phyloP scores from a whole-genome alignment of 2,329 filamentous ascomycete genomes.

The Arthroderma sp. region DNA sequence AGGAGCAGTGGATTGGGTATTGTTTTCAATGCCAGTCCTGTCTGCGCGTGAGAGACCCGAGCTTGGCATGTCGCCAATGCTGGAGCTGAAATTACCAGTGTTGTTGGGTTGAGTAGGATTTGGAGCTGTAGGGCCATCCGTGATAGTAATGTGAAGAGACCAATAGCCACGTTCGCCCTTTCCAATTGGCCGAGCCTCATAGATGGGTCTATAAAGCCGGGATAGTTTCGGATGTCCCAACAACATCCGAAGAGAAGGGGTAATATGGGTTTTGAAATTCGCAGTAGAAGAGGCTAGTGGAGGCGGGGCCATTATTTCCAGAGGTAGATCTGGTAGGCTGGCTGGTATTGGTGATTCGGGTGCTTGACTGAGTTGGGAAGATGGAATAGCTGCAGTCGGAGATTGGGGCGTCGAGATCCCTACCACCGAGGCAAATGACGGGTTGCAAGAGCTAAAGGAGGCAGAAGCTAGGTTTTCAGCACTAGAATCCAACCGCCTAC shows the following conservation, averaged over 20 bases:
- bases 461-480: background rate
- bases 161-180: slow-evolving; percentile 66
- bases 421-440: too few species aligned
- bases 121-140: background rate
- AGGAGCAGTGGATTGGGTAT: too few species aligned
- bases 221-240: slow-evolving; percentile 39
- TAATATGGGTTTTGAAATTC: slow-evolving; percentile 43
- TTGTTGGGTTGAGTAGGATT: background rate
- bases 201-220: slow-evolving; percentile 41
- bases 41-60: too few species aligned
- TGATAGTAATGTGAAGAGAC: slow-evolving; percentile 50
- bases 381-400: too few species aligned
- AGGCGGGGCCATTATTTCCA: slow-evolving; percentile 39
- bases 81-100: slow-evolving; percentile 38
- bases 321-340: slow-evolving; percentile 16
- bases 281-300: slow-evolving; percentile 36
- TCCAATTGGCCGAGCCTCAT: slow-evolving; percentile 38
- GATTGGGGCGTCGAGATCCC: too few species aligned
- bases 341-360: background rate
- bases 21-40: too few species aligned
- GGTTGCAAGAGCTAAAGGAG: background rate
- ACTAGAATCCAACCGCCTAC: background rate
- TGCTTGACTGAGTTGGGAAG: background rate
- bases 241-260: slow-evolving; percentile 41
- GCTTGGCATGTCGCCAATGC: slow-evolving; percentile 41